Base-by-base conservation (phyloP, 2,329 filamentous ascomycete species). In the Setomelanomma holmii region DNA sequence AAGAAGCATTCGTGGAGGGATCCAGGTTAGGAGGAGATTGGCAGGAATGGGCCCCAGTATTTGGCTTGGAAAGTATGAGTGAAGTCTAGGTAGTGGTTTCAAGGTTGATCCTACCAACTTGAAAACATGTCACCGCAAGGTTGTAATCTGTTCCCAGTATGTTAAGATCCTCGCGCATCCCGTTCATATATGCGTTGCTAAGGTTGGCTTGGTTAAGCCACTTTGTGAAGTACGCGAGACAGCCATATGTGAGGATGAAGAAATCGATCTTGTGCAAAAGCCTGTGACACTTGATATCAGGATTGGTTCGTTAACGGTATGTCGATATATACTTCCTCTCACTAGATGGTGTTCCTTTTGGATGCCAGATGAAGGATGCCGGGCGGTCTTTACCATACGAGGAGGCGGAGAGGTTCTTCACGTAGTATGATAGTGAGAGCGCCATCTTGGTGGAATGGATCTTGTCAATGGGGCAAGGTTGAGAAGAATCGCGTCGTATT, bases 21-120 rank as follows among this genome's bases (percentile, higher is more conserved):
- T 38, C 41, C 53, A 58, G 20, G 57, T 55, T 20, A 60, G 47
- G 16, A 58, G 42, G 4, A 60, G 40, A 2, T 39, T 49, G 40
- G 55, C 49, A 4, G 58, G 58, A 6, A 60, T 58, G 17, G 57
- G 55, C 7, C 51, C 55, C 4, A 56, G 48, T 33, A 58, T 43
- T 12, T 43, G 40, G 10, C 40, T 21, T 35, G 12, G 5, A 23
- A 22, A 4, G 21, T 10, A 19, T 49, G 20, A 30, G 27, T 17
- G 7, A 10, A 17, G 6, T 20, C n/a, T 4, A 6, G 16, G 5
- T 75, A 75, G 1, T 74, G 73, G 2, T 63, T 55, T 3, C 75
- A 76, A 41, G 66, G 69, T 42, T 75, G 71, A 16, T 76, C 77
- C 38, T 79, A 77, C 40, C 56, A 35, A 33, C 40, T 45, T 53